These are phyloP conservation scores for Neonothopanus nambi DNA, from an alignment of 1,284 basidiomycete species.

Conservation along the genomic window DNA sequence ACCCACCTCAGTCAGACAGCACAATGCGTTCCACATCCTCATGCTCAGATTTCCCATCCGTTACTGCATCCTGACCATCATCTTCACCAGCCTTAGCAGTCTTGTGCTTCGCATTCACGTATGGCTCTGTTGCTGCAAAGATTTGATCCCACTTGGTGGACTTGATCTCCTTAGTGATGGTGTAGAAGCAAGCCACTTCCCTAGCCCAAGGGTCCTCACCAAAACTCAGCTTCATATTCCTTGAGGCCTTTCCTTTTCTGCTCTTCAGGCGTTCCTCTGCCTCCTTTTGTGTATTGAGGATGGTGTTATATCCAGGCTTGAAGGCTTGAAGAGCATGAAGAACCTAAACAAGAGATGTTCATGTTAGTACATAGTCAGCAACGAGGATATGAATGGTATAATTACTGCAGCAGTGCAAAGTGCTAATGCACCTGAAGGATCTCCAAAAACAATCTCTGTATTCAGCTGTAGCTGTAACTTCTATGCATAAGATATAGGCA, in stretches of 20 bases:
- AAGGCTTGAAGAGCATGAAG: neutral
- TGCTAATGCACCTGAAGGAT: constrained; percentile 1
- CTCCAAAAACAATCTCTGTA: neutral
- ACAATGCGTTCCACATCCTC: neutral
- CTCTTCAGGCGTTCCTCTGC: neutral
- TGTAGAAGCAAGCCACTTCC: neutral
- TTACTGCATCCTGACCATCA: neutral
- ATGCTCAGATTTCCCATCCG: neutral
- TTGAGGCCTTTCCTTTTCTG: neutral
- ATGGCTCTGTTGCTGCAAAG: neutral
- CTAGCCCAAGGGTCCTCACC: neutral
- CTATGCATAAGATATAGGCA: constrained; percentile 3
- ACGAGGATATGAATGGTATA: too few relatives aligned
- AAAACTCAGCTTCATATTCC: neutral
- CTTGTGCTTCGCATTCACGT: neutral
- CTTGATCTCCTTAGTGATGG: neutral
- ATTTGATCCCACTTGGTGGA: constrained; percentile 1
- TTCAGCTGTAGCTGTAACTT: neutral
- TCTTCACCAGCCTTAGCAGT: neutral
- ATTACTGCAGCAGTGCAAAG: constrained; percentile 2
- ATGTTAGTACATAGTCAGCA: too few relatives aligned
- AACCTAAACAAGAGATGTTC: constrained; percentile 1
- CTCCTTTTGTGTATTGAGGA: neutral
- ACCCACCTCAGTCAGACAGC: neutral
- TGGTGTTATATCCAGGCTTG: neutral